A percentile compares a stretch with the other conserved stretches of the same genome.
Conservation (phyloP, 441 rosid species). For the Theobroma grandiflorum region DNA sequence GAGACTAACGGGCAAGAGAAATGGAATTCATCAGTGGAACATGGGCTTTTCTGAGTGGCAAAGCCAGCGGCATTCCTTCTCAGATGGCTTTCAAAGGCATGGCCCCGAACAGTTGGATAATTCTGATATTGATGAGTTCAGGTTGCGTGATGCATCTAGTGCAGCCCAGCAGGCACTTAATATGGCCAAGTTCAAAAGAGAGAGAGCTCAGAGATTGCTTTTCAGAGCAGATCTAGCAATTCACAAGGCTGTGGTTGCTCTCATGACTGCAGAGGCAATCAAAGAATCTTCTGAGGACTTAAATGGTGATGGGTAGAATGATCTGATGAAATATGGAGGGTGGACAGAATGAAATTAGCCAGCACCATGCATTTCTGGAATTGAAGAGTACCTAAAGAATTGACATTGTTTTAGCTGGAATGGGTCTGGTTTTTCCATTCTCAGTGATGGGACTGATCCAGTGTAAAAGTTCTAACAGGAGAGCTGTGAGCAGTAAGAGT, state of each 20-base stretch:
- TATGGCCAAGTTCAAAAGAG: conserved; percentile 82
- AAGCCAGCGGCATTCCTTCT: conserved; percentile 43
- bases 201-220: conserved; percentile 78
- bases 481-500: conserved; percentile 21
- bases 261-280: conserved; percentile 86
- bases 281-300: conserved; percentile 59
- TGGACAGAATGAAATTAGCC: conserved; percentile 28
- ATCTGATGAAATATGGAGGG: conserved; percentile 20
- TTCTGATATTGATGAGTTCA: conserved; percentile 67
- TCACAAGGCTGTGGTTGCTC: conserved; percentile 89
- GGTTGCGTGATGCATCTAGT: conserved; percentile 71
- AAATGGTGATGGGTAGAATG: conserved; percentile 42
- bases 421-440: conserved; percentile 25
- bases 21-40: conserved; percentile 53
- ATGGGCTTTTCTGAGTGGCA: conserved; percentile 57
- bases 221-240: conserved; percentile 85
- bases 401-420: conserved; percentile 28
- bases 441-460: conserved; percentile 16
- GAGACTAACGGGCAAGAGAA: conserved; percentile 58
- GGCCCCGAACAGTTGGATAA: conserved; percentile 51
- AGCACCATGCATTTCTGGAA: conserved; percentile 24
- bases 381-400: background rate
- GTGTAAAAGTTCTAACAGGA: conserved; percentile 27
- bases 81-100: conserved; percentile 48
- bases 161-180: conserved; percentile 72